Evolutionary conservation across 2,329 filamentous ascomycete species (phyloP), one percentile per base, ranked within the genome.

Genomic region (Hymenotorrendiella dingleyae): DNA sequence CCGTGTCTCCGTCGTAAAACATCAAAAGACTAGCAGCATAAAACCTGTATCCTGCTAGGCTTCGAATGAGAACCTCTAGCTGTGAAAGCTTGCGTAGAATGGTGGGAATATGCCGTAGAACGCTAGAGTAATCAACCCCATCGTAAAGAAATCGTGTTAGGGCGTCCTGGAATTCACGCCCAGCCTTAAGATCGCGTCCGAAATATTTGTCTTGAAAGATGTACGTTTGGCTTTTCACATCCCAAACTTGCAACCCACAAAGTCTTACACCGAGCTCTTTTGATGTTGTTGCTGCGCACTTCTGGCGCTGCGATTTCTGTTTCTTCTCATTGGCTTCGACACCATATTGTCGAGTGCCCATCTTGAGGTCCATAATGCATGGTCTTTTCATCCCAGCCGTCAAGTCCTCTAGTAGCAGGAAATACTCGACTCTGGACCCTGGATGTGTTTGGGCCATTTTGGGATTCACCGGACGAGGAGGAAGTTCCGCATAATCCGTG

Each of bases 131-230:
- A 51, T 90, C 87, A 17, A 87, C 75, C 0, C 91, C 93, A 54
- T 97, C 88, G 63, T 89, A 95, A 48, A 98, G 76, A 61, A 97
- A 98, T 21, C 86, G 80, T 40, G 82, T 91, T 4, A 98, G 71
- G 0, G 90, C 90, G 46, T 84, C 80, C 59, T 94, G 86, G 57
- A 98, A 97, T 60, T 97, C 87, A 3, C 76, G 72, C 2, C 93
- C 93, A 3, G 85, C 88, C 63, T 90, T 90, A 24, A 98, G 70
- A 54, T 87, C 80, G 41, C 93, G 84, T 2, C 93, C 93, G 61
- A 88, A 95, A 64, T 98, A 98, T 65, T 98, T 98, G 73, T 98
- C 93, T 61, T 94, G 86, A 60, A 97, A 98, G n/a, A 90, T 73
- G 60, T 95, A 96, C 35, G 78, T 81, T 58, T 94, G 80, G 26